These are phyloP conservation scores for Aspergillus oerlinghausenensis DNA, from an alignment of 2,329 filamentous ascomycete genomes.

Conservation along the genomic window DNA sequence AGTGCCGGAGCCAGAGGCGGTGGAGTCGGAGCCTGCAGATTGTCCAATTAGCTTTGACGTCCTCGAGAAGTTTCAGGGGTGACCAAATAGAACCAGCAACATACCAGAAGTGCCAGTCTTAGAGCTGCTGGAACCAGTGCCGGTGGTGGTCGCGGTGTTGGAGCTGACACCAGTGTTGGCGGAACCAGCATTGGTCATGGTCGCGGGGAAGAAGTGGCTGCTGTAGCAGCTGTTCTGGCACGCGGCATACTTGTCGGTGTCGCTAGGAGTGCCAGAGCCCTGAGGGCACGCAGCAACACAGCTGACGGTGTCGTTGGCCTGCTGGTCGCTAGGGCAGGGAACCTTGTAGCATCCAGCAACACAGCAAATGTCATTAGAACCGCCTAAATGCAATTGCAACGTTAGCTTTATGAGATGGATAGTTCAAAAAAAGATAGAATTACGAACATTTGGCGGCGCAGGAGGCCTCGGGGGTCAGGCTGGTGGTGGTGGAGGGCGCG, in stretches of 20 bases:
- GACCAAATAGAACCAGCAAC: neutral
- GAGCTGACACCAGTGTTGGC: constrained; percentile 15
- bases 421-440: neutral
- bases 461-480: constrained; percentile 28
- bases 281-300: constrained; percentile 52
- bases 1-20: constrained; percentile 7
- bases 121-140: constrained; percentile 9
- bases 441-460: constrained; percentile 35
- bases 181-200: constrained; percentile 13
- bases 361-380: constrained; percentile 46
- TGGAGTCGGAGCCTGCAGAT: constrained; percentile 7
- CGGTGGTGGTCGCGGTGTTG: constrained; percentile 9
- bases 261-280: constrained; percentile 45
- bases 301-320: constrained; percentile 48
- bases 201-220: constrained; percentile 44
- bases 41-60: neutral
- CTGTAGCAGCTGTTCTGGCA: constrained; percentile 49
- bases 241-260: constrained; percentile 42
- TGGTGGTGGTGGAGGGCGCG: constrained; percentile 28
- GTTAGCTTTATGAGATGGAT: neutral
- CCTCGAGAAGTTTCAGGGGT: neutral
- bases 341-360: constrained; percentile 48
- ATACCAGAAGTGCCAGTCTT: constrained; percentile 13
- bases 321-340: constrained; percentile 48
- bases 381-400: constrained; percentile 28